A percentile compares a stretch with the other conserved stretches of the same genome.
Evolutionary conservation across 805 yeast species (phyloP).

Genomic region (Ogataea methanolica): DNA sequence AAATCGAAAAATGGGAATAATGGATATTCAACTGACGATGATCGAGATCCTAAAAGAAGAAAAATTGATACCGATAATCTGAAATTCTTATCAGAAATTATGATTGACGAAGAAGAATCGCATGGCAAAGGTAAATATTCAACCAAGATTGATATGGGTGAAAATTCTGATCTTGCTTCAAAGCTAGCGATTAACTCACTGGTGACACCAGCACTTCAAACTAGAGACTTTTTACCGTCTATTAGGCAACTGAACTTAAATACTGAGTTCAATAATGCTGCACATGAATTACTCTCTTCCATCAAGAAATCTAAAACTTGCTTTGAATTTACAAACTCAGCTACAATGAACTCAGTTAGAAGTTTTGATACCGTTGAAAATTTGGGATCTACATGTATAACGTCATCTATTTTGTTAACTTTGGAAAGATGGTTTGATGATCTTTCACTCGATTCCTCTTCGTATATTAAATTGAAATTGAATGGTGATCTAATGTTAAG

Average conservation of each 20-base stretch:
- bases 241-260: conserved; percentile 21
- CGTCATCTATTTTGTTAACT: conserved; percentile 53
- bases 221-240: conserved; percentile 14
- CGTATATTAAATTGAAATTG: conserved; percentile 37
- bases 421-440: conserved; percentile 59
- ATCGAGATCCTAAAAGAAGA: conserved; percentile 1
- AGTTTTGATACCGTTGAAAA: conserved; percentile 43
- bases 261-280: conserved; percentile 24
- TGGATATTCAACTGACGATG: not conserved
- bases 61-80: conserved; percentile 17
- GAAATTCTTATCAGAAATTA: conserved; percentile 23
- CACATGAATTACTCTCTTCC: conserved; percentile 32
- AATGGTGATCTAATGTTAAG: conserved; percentile 36
- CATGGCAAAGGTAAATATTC: conserved; percentile 19
- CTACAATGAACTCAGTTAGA: conserved; percentile 1
- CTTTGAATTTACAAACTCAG: conserved; percentile 35
- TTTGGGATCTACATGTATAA: conserved; percentile 54
- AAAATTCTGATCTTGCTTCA: conserved; percentile 29
- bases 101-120: conserved; percentile 26
- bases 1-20: not conserved
- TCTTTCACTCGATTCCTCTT: conserved; percentile 51
- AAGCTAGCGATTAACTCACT: conserved; percentile 44
- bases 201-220: conserved; percentile 8
- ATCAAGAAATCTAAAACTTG: conserved; percentile 65
- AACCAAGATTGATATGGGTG: conserved; percentile 12